A percentile compares a stretch with the other conserved stretches of the same genome.
These are phyloP conservation scores for Hirsutella rhossiliensis DNA, from an alignment of 2,329 filamentous ascomycete species.

Conservation along the genomic window DNA sequence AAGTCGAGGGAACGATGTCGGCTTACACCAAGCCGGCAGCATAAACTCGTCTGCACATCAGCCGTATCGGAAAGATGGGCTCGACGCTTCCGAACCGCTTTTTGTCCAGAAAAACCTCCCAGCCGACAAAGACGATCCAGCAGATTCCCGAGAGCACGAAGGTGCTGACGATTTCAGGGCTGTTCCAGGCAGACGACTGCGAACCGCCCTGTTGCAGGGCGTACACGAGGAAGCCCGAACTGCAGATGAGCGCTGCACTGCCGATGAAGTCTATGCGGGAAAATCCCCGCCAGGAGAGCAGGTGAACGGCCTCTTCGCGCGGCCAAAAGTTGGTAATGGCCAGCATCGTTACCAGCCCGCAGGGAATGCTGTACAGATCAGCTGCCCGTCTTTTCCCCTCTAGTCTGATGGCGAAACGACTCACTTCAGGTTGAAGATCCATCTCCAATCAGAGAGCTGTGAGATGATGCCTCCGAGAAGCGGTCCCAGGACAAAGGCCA, in stretches of 20 bases:
- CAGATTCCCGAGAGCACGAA: conserved; percentile 34
- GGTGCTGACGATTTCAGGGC: conserved; percentile 34
- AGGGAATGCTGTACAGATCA: conserved; percentile 30
- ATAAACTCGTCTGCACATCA: conserved; percentile 37
- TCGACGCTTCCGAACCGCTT: conserved; percentile 28
- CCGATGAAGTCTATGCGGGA: conserved; percentile 40
- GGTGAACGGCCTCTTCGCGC: conserved; percentile 18
- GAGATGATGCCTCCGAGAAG: conserved; percentile 45
- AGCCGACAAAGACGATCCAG: conserved; percentile 35
- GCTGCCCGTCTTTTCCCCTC: conserved; percentile 1
- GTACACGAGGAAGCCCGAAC: conserved; percentile 42
- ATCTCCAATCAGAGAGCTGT: conserved; percentile 41
- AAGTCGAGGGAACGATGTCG: background rate
- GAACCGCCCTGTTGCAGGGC: conserved; percentile 45
- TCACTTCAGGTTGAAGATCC: conserved; percentile 52
- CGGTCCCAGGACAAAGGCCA: conserved; percentile 46
- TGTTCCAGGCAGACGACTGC: conserved; percentile 37
- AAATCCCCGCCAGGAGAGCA: conserved; percentile 29
- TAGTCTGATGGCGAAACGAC: conserved; percentile 5
- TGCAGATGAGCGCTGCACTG: conserved; percentile 34
- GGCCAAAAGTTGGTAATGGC: conserved; percentile 36
- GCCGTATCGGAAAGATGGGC: conserved; percentile 40
- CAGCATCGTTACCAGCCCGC: conserved; percentile 32
- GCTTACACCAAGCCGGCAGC: conserved; percentile 36
- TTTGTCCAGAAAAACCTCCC: conserved; percentile 35